These are phyloP conservation scores for Aristolochia californica DNA, from an alignment of 164 flowering plant genomes.

Conservation along the genomic window DNA sequence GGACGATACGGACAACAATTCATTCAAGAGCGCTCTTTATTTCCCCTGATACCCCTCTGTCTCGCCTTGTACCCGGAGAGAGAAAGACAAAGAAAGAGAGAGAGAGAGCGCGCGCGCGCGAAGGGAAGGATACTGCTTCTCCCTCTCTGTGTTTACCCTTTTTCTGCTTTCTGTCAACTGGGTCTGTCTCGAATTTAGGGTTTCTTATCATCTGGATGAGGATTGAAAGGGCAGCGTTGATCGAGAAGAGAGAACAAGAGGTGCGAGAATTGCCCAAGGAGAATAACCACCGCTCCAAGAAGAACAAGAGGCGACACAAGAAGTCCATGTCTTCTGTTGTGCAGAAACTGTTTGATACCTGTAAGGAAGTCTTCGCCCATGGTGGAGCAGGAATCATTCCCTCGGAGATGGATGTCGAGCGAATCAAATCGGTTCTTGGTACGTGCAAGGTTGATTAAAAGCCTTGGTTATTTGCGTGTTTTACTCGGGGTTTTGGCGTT, in stretches of 20 bases:
- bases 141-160: background rate
- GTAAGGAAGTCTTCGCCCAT: conserved; percentile 48
- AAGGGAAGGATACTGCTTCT: background rate
- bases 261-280: conserved; percentile 4
- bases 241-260: conserved; percentile 2
- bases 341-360: conserved; percentile 42
- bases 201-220: conserved; percentile 11
- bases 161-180: too few relatives aligned
- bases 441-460: background rate
- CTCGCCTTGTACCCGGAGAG: background rate
- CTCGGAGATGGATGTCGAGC: conserved; percentile 26
- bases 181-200: background rate
- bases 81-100: too few relatives aligned
- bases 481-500: background rate
- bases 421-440: conserved; percentile 39
- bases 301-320: conserved; percentile 25
- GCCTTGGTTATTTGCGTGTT: background rate
- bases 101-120: background rate
- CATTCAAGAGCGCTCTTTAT: background rate
- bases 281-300: conserved; percentile 25
- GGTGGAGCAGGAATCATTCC: conserved; percentile 42
- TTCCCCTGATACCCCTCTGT: background rate
- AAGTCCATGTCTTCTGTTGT: conserved; percentile 21
- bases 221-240: conserved; percentile 11
- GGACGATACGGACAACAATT: too few relatives aligned